These are phyloP conservation scores for Ophioceras dolichostomum DNA, from an alignment of 2,329 filamentous ascomycete species.

Conservation along the genomic window DNA sequence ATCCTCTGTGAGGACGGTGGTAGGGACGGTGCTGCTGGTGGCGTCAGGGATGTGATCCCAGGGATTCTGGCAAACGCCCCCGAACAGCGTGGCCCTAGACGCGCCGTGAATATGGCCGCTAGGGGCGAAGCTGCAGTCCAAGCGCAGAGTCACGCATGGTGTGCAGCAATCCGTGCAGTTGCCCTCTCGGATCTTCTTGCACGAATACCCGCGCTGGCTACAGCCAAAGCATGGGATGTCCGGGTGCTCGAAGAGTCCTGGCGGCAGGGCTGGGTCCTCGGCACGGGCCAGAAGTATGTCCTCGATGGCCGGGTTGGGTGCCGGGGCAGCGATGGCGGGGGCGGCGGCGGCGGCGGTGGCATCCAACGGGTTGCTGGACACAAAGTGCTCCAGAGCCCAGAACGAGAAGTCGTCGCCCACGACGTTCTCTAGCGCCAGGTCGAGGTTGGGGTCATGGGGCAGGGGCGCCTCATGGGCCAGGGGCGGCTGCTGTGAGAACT, in stretches of 20 bases:
- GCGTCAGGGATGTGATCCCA: too few species aligned
- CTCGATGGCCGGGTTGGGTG: too few species aligned
- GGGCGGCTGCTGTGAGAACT: too few species aligned
- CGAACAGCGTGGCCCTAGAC: too few species aligned
- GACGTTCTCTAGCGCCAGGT: constrained; percentile 41
- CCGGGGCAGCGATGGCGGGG: constrained; percentile 5
- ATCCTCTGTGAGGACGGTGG: constrained; percentile 25
- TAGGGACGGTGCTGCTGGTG: too few species aligned
- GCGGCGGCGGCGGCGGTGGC: too few species aligned
- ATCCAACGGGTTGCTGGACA: constrained; percentile 21
- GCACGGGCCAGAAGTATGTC: constrained; percentile 1
- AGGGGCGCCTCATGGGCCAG: constrained; percentile 2
- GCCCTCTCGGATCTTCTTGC: constrained; percentile 49
- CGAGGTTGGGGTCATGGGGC: constrained; percentile 21
- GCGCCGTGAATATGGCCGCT: too few species aligned
- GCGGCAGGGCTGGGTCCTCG: neutral
- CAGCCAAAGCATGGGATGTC: constrained; percentile 40
- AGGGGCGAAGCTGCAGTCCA: constrained; percentile 43
- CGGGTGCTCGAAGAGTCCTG: constrained; percentile 10
- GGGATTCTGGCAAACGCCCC: too few species aligned
- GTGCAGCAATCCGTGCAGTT: constrained; percentile 48
- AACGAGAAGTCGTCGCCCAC: constrained; percentile 49
- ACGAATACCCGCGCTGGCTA: constrained; percentile 37
- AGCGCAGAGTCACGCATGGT: constrained; percentile 46
- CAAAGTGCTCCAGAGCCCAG: constrained; percentile 45